Base-by-base conservation (phyloP, 2,329 filamentous ascomycete genomes). In the Beauveria bassiana region DNA sequence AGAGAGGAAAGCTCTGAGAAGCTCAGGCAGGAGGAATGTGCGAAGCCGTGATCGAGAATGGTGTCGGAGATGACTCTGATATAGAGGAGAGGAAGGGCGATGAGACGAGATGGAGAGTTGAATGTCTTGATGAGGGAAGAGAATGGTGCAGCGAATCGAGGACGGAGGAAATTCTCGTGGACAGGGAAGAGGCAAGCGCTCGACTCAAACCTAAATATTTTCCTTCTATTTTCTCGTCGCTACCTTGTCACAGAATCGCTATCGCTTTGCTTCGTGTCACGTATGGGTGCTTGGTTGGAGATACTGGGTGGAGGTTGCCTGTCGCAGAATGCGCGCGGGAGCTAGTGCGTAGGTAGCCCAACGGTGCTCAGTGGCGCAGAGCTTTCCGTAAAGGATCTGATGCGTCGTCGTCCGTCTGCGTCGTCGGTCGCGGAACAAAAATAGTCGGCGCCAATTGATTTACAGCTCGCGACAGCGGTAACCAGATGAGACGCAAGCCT, bases 101-200 rank as follows among this genome's bases (percentile, higher is more conserved):
- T 63, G 66, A 68, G 67, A 69, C 71, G 70, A 70, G 70, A 71
- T 72, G 68, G 69, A 68, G 70, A 69, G 67, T 66, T 69, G 68
- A 67, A 66, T 68, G 69, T 43, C 54, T 67, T 69, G 68, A 69
- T 59, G 68, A 69, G 69, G 64, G 71, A 59, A 53, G 38, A 59
- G 46, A 49, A 45, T 59, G 67, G 70, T 74, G 72, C 70, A 74
- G 71, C 72, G 70, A 74, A 71, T 73, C 65, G 70, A 68, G 67
- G 72, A 70, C 69, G 68, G 70, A 69, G 68, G 67, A 70, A 67
- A 66, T 59, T 73, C 69, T 72, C 69, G 69, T 70, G 74, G 70
- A 71, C 68, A 73, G 70, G 69, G 69, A 71, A 72, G 71, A 74
- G 70, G 68, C 72, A 71, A 69, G 71, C 73, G 68, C 69, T 70